Evolutionary conservation across 495 filamentous ascomycete genomes (phyloP).

Genomic region (Symbiotaphrina buchneri): DNA sequence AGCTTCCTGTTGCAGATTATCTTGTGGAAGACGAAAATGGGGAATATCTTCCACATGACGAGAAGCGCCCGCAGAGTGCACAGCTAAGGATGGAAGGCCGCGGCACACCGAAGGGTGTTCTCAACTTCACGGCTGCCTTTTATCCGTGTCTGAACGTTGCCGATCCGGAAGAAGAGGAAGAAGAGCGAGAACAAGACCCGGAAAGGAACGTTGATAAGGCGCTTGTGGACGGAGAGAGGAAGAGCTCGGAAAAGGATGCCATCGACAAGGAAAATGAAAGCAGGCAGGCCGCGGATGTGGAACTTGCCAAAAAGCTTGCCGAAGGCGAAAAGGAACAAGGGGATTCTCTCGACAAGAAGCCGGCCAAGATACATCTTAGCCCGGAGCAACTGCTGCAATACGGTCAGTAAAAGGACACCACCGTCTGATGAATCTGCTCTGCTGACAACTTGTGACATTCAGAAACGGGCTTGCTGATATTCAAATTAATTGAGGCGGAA

Average conservation of each 20-base stretch:
- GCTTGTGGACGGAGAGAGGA: constrained; percentile 6
- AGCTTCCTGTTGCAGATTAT: constrained; percentile 58
- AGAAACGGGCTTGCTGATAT: constrained; percentile 85
- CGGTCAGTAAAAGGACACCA: constrained; percentile 24
- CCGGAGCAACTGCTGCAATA: constrained; percentile 62
- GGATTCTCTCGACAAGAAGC: constrained; percentile 24
- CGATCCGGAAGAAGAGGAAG: constrained; percentile 78
- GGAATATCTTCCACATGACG: constrained; percentile 60
- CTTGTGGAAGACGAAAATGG: constrained; percentile 55
- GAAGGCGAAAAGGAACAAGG: constrained; percentile 30
- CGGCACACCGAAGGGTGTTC: constrained; percentile 48
- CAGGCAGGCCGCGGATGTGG: constrained; percentile 8
- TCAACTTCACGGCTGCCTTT: constrained; percentile 75
- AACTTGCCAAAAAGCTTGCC: constrained; percentile 17
- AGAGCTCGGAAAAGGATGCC: constrained; percentile 7
- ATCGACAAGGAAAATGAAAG: constrained; percentile 6
- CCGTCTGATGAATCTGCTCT: constrained; percentile 3
- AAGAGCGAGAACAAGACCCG: constrained; percentile 9
- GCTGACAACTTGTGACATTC: constrained; percentile 4
- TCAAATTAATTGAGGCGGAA: constrained; percentile 77
- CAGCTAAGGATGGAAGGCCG: constrained; percentile 42
- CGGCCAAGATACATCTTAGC: constrained; percentile 55
- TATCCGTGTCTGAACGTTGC: constrained; percentile 71
- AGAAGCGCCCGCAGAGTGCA: constrained; percentile 36
- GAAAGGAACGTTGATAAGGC: no score